Evolutionary conservation across 441 rosid species (phyloP), one percentile per base, ranked within the genome.

Genomic region (Populus hybrid): DNA sequence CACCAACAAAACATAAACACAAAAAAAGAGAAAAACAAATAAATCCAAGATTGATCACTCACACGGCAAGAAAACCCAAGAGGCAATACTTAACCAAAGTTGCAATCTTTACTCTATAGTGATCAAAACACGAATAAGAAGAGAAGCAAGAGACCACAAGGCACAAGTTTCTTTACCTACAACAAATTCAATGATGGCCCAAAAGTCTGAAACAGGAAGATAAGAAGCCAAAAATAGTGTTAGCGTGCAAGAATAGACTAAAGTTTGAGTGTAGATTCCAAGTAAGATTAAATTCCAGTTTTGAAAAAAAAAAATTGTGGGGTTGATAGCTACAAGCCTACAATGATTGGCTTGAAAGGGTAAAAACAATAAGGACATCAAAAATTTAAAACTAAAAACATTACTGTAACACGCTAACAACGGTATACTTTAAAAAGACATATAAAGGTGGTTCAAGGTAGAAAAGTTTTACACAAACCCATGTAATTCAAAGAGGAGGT

Each of bases 171-270:
- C 69, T 50, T 73, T 66, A 57, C 83, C 77, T 21, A 67, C 42
- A 69, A 64, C 26, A 71, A 74, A 63, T 72, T 72, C 77, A 76
- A 53, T 68, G 73, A 61, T 23, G 70, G 16, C 63, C 78, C 21
- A 38, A 59, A 57, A 61, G 61, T 18, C 64, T 20, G 73, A 57
- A 21, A 63, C 66, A 63, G 28, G 32, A 57, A 35, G 46, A 63
- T 14, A 63, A 24, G 36, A 53, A 35, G 23, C 11, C 5, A 32
- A 3, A 34, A 28, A 12, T 8, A 34, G 24, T 0, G 71, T 65
- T 82, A 36, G 87, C 86, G 84, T 77, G 82, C 72, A 83, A 74
- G 84, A 76, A 66, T 71, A 67, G 72, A 53, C 63, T 72, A 23
- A 53, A 79, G 35, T 46, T 36, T 35, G 81, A 69, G 77, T 35